Evolutionary conservation across 2,329 filamentous ascomycete genomes (phyloP), one percentile per base, ranked within the genome.

Genomic region (Pseudogymnoascus sp.): DNA sequence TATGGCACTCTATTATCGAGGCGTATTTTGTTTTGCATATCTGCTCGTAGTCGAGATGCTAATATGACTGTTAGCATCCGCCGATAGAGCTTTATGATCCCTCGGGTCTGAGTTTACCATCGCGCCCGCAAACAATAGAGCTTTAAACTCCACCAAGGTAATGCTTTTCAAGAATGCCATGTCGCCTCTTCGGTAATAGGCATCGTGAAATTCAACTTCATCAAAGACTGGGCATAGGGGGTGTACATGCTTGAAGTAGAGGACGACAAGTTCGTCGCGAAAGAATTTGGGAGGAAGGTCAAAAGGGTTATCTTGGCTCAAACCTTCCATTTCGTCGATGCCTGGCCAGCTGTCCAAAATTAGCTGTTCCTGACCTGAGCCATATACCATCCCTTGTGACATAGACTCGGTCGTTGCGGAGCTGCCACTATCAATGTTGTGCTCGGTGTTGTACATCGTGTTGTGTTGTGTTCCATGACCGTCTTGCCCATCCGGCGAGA

Each of bases 21-120:
- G 38, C 4, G 35, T 62, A 62, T 21, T 42, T 56, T 59, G 61
- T 59, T 62, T 18, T 62, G 18, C 42, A 53, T n/a, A 62, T 47
- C 31, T 62, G 61, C 42, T 62, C 42, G 28, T 62, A 23, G 25
- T 56, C 37, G n/a, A 62, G 61, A 16, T 62, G 61, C 61, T 61
- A 18, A 25, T 40, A 21, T 50, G 11, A 16, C 14, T 5, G 25
- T 61, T 25, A 38, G 59, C 11, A 18, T 59, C 33, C 14, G 16
- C 59, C 2, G 8, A 25, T 44, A n/a, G n/a, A 21, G 4, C 7
- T 33, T 42, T 8, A 10, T n/a, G 4, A 8, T 21, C 23, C 8
- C 21, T n/a, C 14, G 12, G 5, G 14, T 7, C 12, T 18, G 8
- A n/a, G 18, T 3, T 62, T 62, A 62, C 61, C 61, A 62, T 33